Percentiles rank a stretch among this genome's conserved stretches.
Evolutionary conservation across 352 stramenopile species (phyloP).

Genomic region (Phytophthora tubulina): DNA sequence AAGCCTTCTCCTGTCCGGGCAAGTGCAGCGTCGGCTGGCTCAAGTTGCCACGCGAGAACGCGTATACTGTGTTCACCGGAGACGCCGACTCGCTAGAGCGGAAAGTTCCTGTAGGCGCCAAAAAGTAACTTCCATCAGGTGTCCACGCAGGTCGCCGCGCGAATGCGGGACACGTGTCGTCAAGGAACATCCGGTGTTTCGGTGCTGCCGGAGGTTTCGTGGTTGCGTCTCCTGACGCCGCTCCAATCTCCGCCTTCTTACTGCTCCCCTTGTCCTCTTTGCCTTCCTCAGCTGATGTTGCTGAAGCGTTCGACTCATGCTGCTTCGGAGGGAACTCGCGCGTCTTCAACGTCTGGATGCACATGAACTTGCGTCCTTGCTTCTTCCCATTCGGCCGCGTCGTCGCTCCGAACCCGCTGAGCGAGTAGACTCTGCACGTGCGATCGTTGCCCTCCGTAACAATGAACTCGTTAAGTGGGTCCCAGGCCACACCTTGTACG

Average conservation of each 20-base stretch:
- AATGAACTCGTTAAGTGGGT: constrained; percentile 95
- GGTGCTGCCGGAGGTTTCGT: constrained; percentile 30
- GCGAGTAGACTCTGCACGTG: constrained; percentile 93
- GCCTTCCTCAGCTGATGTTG: constrained; percentile 25
- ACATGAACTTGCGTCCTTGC: constrained; percentile 73
- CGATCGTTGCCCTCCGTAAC: constrained; percentile 95
- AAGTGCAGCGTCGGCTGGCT: constrained; percentile 93
- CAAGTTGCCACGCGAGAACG: constrained; percentile 94
- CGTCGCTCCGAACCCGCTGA: constrained; percentile 68
- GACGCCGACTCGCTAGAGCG: constrained; percentile 51
- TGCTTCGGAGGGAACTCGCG: constrained; percentile 57
- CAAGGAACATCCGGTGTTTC: constrained; percentile 92
- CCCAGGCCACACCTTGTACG: constrained; percentile 96
- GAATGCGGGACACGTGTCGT: constrained; percentile 96
- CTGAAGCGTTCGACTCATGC: background rate
- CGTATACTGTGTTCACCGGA: constrained; percentile 90
- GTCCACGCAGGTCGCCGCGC: constrained; percentile 94
- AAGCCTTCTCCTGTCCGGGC: constrained; percentile 93
- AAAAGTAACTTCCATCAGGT: constrained; percentile 93
- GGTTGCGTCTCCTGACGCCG: constrained; percentile 8
- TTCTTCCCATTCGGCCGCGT: constrained; percentile 71
- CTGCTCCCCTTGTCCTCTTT: constrained; percentile 21
- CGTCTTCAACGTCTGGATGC: constrained; percentile 83
- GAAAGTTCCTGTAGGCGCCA: constrained; percentile 88
- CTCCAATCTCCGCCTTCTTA: constrained; percentile 4